Evolutionary conservation across 768 basidiomycete species (phyloP), one percentile per base, ranked within the genome.

Genomic region (Kondoa malvinella): DNA sequence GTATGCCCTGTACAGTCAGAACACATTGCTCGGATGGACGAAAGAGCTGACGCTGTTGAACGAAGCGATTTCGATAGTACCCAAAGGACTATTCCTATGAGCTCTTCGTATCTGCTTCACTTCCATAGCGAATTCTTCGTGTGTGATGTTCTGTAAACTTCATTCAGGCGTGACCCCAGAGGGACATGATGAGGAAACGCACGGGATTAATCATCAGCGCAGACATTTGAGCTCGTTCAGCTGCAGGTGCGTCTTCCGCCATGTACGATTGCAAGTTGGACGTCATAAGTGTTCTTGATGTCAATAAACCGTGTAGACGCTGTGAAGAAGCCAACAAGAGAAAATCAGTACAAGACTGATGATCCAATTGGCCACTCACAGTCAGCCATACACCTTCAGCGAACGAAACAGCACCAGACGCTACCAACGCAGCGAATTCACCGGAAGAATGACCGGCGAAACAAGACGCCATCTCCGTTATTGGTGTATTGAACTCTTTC

Each of bases 371-470:
- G 29, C 29, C 21, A 61, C 68, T 3, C n/a, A 69, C 68, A 0
- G 71, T 74, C 30, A 75, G 71, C 17, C 72, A 70, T 4, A 74
- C 72, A 14, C 69, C 74, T 33, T 74, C 72, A 15, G 34, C 31
- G 57, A 75, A 70, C 2, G 71, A 71, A 56, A 75, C 64, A 30
- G 72, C 73, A 16, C 73, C 74, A 3, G 70, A 56, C 0, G 74
- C 74, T 25, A 74, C 74, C 8, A 72, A 73, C 2, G 73, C 73
- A 16, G 72, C 68, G 66, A 73, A 75, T 66, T 75, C 74, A 29
- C 74, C 74, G 2, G 69, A 69, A 16, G 72, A 73, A 57, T 75
- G 74, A 26, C 74, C 74, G 34, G 72, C 68, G 61, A 73, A 70
- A 65, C 64, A 66, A 3, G 34, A 32, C 64, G 26, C 70, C 67